A percentile compares a stretch with the other conserved stretches of the same genome.
phyloP scores from a whole-genome alignment of 2,329 filamentous ascomycete species.

The Fusarium pilosicola region DNA sequence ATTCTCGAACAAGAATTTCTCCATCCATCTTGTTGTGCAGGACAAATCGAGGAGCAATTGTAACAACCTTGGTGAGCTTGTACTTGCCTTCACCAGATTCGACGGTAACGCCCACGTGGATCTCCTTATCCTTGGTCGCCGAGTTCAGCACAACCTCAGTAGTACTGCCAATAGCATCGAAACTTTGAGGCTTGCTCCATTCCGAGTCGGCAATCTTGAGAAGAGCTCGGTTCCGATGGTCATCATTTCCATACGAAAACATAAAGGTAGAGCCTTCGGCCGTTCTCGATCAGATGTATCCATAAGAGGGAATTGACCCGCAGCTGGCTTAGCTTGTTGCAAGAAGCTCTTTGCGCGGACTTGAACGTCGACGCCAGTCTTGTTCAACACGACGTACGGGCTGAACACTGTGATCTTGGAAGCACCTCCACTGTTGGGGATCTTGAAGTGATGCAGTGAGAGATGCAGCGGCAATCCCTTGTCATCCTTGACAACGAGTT shows the following conservation, averaged over 20 bases:
- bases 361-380: constrained; percentile 88
- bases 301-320: constrained; percentile 76
- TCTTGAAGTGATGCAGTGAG: constrained; percentile 88
- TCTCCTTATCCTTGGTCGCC: constrained; percentile 76
- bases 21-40: constrained; percentile 93
- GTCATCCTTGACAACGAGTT: constrained; percentile 83
- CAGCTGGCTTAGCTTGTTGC: constrained; percentile 81
- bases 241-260: constrained; percentile 92
- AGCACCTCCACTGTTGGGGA: constrained; percentile 91
- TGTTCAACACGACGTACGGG: constrained; percentile 94
- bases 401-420: constrained; percentile 97
- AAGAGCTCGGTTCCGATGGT: constrained; percentile 89
- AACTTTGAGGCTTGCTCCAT: constrained; percentile 98
- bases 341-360: constrained; percentile 91
- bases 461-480: constrained; percentile 82
- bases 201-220: constrained; percentile 88
- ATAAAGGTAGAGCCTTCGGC: constrained; percentile 87
- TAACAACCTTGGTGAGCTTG: constrained; percentile 95
- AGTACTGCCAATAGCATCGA: constrained; percentile 95
- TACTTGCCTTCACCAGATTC: constrained; percentile 96
- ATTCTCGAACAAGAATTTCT: constrained; percentile 88
- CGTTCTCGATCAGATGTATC: constrained; percentile 62
- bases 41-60: constrained; percentile 90
- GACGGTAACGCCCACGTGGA: constrained; percentile 90
- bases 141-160: constrained; percentile 88